Evolutionary conservation across 1,284 basidiomycete species (phyloP), one percentile per base, ranked within the genome.

Genomic region (Trichosporon faecale): DNA sequence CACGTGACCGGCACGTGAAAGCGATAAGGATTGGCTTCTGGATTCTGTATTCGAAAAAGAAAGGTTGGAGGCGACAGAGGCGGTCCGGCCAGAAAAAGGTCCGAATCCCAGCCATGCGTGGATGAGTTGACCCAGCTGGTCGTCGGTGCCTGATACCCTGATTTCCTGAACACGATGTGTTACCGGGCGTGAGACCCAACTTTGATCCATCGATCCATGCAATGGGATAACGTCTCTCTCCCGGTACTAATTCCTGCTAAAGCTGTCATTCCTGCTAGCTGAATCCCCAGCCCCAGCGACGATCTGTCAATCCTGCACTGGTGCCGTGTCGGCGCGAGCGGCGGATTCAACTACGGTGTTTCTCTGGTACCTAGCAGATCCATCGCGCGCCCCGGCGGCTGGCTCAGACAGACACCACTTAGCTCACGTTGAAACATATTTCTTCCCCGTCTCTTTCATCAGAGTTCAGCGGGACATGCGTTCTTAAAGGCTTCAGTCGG

Each of bases 11-110:
- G 49, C 49, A 52, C 49, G 49, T 52, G 49, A 52, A 44, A 18
- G 49, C 23, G 49, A 52, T 52, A 52, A 52, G 49, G 49, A 52
- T 52, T 52, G 49, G 49, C 49, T 52, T 21, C 49, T 52, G 49
- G 23, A 52, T 52, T 52, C 49, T 52, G 49, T 21, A 61, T 61
- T 61, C 57, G 57, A 61, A 61, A 60, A 61, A 25, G 29, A 31
- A 61, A 31, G n/a, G 49, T 52, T 52, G 21, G n/a, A 49, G 49
- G 12, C 21, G 21, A 21, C 49, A 5, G 21, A 52, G 21, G 49
- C 29, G 57, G 57, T 61, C 57, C 57, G 29, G 57, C 57, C 29
- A 31, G 25, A 21, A 61, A 61, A 31, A 61, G 57, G 57, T 33
- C 57, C 57, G 57, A 61, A 6, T 6, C 14, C 29, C 4, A 16